Conservation (phyloP, 345 rosid genomes). For the Linum usitatissimum region DNA sequence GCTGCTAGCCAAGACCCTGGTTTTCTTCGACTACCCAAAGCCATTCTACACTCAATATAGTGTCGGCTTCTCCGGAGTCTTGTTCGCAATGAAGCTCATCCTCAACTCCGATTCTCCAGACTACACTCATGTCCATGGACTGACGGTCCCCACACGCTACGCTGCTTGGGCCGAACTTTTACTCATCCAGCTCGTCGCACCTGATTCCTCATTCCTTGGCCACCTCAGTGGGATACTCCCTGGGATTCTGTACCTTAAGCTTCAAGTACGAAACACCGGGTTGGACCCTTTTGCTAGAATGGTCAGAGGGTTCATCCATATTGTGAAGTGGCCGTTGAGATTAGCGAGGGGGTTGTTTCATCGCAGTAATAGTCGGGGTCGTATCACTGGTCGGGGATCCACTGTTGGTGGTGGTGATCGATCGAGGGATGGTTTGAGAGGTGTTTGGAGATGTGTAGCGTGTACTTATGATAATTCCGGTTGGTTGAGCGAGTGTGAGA, state of each 20-base stretch:
- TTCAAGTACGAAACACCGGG: constrained; percentile 46
- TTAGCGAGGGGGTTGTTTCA: constrained; percentile 28
- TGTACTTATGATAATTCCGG: constrained; percentile 77
- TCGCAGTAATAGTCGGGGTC: constrained; percentile 19
- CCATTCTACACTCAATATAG: constrained; percentile 61
- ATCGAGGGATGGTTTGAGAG: constrained; percentile 27
- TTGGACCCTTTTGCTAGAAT: constrained; percentile 41
- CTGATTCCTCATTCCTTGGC: constrained; percentile 81
- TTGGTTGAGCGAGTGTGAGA: constrained; percentile 52
- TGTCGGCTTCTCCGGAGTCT: constrained; percentile 86
- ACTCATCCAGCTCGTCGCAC: constrained; percentile 82
- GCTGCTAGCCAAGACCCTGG: constrained; percentile 61
- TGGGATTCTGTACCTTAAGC: constrained; percentile 61
- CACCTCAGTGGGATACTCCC: constrained; percentile 96
- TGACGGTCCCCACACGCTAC: constrained; percentile 55
- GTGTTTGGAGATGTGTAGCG: constrained; percentile 75
- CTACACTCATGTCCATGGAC: constrained; percentile 51
- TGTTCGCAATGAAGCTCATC: constrained; percentile 91
- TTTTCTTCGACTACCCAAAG: constrained; percentile 42
- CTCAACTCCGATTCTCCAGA: constrained; percentile 62
- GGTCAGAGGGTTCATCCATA: constrained; percentile 30
- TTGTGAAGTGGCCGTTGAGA: constrained; percentile 54
- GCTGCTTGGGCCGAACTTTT: constrained; percentile 96
- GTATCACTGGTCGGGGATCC: constrained; percentile 58
- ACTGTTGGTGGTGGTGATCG: constrained; percentile 54